Evolutionary conservation across 306 rosid genomes (phyloP), one percentile per base, ranked within the genome.

Genomic region (Quercus robur): DNA sequence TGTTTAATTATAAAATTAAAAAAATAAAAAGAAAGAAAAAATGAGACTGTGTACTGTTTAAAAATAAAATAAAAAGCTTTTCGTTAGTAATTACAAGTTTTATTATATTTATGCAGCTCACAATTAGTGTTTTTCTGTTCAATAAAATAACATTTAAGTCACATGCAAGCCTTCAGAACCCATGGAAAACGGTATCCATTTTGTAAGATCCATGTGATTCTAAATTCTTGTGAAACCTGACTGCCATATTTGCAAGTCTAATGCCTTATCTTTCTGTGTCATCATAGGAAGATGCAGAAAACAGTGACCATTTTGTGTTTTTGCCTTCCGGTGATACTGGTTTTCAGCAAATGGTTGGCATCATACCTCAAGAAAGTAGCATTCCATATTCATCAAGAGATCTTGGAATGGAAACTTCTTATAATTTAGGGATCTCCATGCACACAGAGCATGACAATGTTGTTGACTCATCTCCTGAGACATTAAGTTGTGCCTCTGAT

Each of bases 221-320:
- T 62, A 46, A 20, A 8, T 61, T 49, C 19, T 21, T 62, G 11
- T 59, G 49, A 63, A 44, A 26, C 57, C 28, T 17, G 0, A 46
- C 72, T 68, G 25, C 28, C 10, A 38, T 33, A 61, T 26, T 76
- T 35, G 44, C 56, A 25, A n/a, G 82, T 59, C 72, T 88, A 25
- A 87, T 73, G 21, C 71, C 31, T 21, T 72, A 35, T 78, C 73
- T 49, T 77, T 82, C 28, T 85, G 38, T 35, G 51, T 73, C 25
- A 69, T 77, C 35, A 73, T 78, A 94, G 98, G 98, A 90, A 75
- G 90, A 78, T 15, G 70, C 85, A n/a, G 93, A 87, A 78, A 84
- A 86, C 30, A 89, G 89, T 70, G 98, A 89, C 70, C 93, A 80
- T 31, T 86, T 78, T 73, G 76, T 86, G 85, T 91, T 81, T 82